Evolutionary conservation across 2,329 filamentous ascomycete species (phyloP).

Genomic region (Fusarium buxicola): DNA sequence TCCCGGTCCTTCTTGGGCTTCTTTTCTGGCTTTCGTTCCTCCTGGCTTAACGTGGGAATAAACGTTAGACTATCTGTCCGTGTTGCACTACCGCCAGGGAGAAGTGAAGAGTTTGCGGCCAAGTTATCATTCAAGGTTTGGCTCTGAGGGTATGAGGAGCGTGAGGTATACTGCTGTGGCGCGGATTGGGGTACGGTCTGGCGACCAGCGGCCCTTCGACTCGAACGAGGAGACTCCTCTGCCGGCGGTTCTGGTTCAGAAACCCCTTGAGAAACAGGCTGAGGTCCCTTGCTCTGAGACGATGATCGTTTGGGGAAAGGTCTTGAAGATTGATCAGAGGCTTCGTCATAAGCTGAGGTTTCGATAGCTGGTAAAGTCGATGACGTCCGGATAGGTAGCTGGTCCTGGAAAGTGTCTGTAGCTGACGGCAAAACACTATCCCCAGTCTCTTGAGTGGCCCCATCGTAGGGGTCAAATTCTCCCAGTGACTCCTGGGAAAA

Average conservation of each 20-base stretch:
- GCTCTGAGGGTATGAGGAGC: slow-evolving; percentile 43
- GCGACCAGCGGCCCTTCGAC: slow-evolving; percentile 34
- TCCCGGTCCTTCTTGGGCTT: slow-evolving; percentile 80
- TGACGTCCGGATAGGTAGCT: slow-evolving; percentile 50
- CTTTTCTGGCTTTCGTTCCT: slow-evolving; percentile 81
- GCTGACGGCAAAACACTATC: slow-evolving; percentile 37
- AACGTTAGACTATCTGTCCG: slow-evolving; percentile 83
- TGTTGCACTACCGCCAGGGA: slow-evolving; percentile 74
- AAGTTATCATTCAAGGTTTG: slow-evolving; percentile 47
- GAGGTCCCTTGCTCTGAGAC: slow-evolving; percentile 62
- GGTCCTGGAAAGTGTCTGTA: slow-evolving; percentile 47
- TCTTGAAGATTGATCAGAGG: slow-evolving; percentile 41
- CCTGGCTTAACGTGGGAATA: slow-evolving; percentile 76
- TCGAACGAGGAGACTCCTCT: slow-evolving; percentile 60
- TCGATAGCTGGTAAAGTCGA: slow-evolving; percentile 67
- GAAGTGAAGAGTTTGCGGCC: slow-evolving; percentile 64
- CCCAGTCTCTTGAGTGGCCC: slow-evolving; percentile 49
- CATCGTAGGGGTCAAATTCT: slow-evolving; percentile 61
- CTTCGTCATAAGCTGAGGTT: slow-evolving; percentile 65
- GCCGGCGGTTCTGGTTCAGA: slow-evolving; percentile 41
- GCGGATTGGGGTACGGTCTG: slow-evolving; percentile 35
- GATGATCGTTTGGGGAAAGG: slow-evolving; percentile 66
- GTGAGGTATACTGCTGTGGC: slow-evolving; percentile 45
- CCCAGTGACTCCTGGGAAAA: slow-evolving; percentile 58
- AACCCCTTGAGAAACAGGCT: slow-evolving; percentile 53